Base-by-base conservation (phyloP, 345 rosid genomes). In the Rhodomyrtus tomentosa region DNA sequence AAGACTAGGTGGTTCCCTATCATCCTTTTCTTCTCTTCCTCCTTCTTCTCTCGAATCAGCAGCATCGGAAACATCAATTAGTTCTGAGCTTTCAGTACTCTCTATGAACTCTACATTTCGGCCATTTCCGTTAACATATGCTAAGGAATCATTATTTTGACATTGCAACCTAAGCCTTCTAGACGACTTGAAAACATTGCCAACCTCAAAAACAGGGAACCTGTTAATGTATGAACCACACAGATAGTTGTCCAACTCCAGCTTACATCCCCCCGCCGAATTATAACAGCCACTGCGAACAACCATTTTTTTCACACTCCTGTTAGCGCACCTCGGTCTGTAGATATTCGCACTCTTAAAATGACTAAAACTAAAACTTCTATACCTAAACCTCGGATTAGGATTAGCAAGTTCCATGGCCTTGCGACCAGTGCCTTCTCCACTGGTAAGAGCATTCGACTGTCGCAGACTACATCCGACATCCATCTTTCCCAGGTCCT, bases 131-230 rank as follows among this genome's bases (percentile, higher is more conserved):
- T 93, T 89, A 59, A 93, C 84, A 85, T 85, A 92, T 0, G 92
- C 91, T 45, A 93, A 87, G 82, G 94, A 93, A 93, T 93, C 95
- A 85, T 87, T 89, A 55, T 91, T 93, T 85, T 90, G 98, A 87
- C 98, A 96, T 74, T 22, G 50, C 32, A 87, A 85, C 82, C 85
- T 87, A 74, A 85, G 87, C 82, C 90, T 83, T 85, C 89, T 87
- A 7, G 87, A 86, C 83, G 81, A 82, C 80, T 80, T 88, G 81
- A 84, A 85, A 83, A 49, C 86, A 88, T 58, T 90, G 85, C 42
- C 76, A 54, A 79, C 87, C 86, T 40, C 56, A 82, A 84, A 84
- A 86, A 89, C 83, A 58, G 87, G 53, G 1, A 91, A 86, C n/a
- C 83, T 89, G 80, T 80, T 88, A 24, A 85, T 80, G 89, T 50